Conservation (phyloP, 108 stramenopile species). For the Nannochloropsis gaditana region DNA sequence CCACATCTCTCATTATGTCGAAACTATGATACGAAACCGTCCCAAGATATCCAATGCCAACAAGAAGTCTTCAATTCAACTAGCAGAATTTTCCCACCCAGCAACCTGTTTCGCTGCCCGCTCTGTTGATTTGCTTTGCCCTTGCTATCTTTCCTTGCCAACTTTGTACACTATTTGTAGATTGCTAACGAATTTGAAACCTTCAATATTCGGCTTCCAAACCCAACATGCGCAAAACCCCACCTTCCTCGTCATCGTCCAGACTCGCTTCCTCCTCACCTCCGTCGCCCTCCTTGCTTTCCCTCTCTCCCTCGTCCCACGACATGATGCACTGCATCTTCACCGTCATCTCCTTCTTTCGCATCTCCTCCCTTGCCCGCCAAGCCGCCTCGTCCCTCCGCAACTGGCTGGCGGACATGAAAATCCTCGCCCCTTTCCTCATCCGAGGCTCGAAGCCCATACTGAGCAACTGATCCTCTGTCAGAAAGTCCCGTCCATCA, state of each 20-base stretch:
- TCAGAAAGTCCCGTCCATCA: not conserved
- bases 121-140: too few relatives aligned
- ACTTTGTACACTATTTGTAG: not conserved
- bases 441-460: not conserved
- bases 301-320: not conserved
- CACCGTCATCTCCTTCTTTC: not conserved
- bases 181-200: not conserved
- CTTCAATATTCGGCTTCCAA: not conserved
- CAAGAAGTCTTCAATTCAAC: too few relatives aligned
- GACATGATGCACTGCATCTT: not conserved
- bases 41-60: too few relatives aligned
- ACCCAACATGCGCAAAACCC: not conserved
- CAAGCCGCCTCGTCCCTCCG: not conserved
- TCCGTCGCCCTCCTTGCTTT: not conserved
- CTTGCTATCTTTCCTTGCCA: not conserved
- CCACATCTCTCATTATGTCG: too few relatives aligned
- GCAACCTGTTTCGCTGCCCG: too few relatives aligned
- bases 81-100: too few relatives aligned
- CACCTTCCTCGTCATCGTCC: not conserved
- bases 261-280: not conserved
- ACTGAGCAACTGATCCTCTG: not conserved
- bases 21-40: too few relatives aligned
- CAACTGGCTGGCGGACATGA: not conserved
- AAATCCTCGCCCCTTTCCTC: not conserved
- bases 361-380: not conserved